Conservation (phyloP, 331 rosid genomes). For the Spiraea crenata region DNA sequence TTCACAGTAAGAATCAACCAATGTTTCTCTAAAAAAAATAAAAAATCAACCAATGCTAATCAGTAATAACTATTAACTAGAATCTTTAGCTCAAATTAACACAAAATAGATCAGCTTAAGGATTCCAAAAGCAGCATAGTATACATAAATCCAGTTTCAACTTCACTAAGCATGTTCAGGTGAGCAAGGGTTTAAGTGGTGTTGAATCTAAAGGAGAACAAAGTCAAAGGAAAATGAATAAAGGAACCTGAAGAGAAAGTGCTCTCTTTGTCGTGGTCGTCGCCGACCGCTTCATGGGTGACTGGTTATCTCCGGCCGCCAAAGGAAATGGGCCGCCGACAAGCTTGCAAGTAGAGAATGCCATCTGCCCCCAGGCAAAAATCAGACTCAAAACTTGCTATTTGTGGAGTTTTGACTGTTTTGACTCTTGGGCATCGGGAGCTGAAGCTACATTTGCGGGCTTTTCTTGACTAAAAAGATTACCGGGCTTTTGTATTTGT, state of each 20-base stretch:
- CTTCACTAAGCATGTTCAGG: background rate
- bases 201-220: background rate
- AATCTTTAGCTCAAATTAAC: background rate
- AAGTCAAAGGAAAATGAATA: background rate
- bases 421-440: background rate
- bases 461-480: background rate
- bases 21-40: no score
- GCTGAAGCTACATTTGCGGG: background rate
- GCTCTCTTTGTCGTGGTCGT: slow-evolving; percentile 2
- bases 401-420: background rate
- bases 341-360: slow-evolving; percentile 17
- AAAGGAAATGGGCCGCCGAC: slow-evolving; percentile 15
- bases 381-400: background rate
- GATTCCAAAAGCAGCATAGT: background rate
- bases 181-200: background rate
- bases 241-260: slow-evolving; percentile 26
- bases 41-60: no score
- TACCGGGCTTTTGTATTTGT: no score
- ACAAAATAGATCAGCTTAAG: background rate
- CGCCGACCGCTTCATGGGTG: slow-evolving; percentile 8
- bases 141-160: background rate
- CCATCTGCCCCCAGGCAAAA: slow-evolving; percentile 18
- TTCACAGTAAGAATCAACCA: no score
- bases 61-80: no score
- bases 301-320: background rate